These are phyloP conservation scores for Lepiota brunneoincarnata DNA, from an alignment of 768 basidiomycete species.

Conservation along the genomic window DNA sequence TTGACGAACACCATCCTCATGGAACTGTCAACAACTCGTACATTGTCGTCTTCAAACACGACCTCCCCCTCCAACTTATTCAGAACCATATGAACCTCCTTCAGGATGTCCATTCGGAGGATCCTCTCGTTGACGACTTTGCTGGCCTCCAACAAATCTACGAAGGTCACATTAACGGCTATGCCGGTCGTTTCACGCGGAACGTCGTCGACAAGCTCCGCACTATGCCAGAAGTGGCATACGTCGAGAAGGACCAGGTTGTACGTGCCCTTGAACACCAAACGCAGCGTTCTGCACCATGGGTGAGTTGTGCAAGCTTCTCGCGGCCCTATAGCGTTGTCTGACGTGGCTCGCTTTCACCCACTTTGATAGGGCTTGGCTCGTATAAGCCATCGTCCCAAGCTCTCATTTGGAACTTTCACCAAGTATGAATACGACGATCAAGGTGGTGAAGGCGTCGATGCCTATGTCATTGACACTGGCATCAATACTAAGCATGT, in stretches of 20 bases:
- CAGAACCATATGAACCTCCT: slow-evolving; percentile 81
- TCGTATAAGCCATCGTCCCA: slow-evolving; percentile 84
- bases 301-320: slow-evolving; percentile 53
- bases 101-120: slow-evolving; percentile 53
- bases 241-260: slow-evolving; percentile 91
- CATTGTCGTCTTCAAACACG: slow-evolving; percentile 86
- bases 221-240: slow-evolving; percentile 84
- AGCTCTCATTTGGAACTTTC: slow-evolving; percentile 79
- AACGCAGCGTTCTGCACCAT: slow-evolving; percentile 72
- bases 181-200: slow-evolving; percentile 76
- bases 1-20: slow-evolving; percentile 59
- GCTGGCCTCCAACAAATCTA: slow-evolving; percentile 76
- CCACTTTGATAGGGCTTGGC: slow-evolving; percentile 75
- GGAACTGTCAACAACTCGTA: slow-evolving; percentile 88
- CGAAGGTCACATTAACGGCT: slow-evolving; percentile 69
- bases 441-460: slow-evolving; percentile 87
- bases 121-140: slow-evolving; percentile 46
- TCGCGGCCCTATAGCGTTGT: not conserved
- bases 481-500: slow-evolving; percentile 85
- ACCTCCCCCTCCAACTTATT: slow-evolving; percentile 51
- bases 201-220: slow-evolving; percentile 74
- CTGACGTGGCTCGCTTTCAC: slow-evolving; percentile 12
- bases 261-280: slow-evolving; percentile 64
- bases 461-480: slow-evolving; percentile 86
- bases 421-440: slow-evolving; percentile 71